Evolutionary conservation across 139 green algal genomes (phyloP), one percentile per base, ranked within the genome.

Genomic region (Trebouxia sp.): DNA sequence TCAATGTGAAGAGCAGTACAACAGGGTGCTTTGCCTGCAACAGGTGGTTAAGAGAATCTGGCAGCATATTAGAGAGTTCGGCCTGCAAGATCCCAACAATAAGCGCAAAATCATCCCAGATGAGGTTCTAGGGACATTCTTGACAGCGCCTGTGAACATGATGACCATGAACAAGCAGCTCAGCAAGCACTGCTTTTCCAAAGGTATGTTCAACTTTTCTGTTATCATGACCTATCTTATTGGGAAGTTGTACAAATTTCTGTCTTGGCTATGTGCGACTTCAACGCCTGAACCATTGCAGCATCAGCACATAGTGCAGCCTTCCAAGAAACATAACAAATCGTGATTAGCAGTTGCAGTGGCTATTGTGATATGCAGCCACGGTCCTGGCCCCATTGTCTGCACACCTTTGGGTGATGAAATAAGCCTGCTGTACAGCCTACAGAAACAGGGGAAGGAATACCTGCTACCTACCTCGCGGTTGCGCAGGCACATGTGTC

Each of bases 161-260:
- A 94, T 97, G 80, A 88, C 62, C 75, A 94, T 97, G 88, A 93
- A 95, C 85, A 93, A 92, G 67, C 90, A 94, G 82, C 82, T 97
- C 26, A 87, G 70, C 22, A 85, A 78, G 65, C 93, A 97, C 80
- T 41, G 86, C 28, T 88, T 85, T 37, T 69, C 53, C 6, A 78
- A 85, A 50, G 85, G 75, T 56, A 74, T 28, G 30, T 14, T 4
- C 47, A 41, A 5, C 9, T 20, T 26, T 10, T 15, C 12, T 43
- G 1, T 41, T 24, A 14, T 24, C 26, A 12, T 47, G 30, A 32
- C 17, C 7, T 58, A 28, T 5, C 50, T 3, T 5, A 5, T 22
- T 58, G 50, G 50, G 20, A 17, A 6, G 50, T 28, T 58, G 50
- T 6, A 5, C 3, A 58, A 3, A 22, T 58, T 22, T 6, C 50